Base-by-base conservation (phyloP, 225 moss, liverwort and hornwort genomes). In the Marchantia polymorpha region DNA sequence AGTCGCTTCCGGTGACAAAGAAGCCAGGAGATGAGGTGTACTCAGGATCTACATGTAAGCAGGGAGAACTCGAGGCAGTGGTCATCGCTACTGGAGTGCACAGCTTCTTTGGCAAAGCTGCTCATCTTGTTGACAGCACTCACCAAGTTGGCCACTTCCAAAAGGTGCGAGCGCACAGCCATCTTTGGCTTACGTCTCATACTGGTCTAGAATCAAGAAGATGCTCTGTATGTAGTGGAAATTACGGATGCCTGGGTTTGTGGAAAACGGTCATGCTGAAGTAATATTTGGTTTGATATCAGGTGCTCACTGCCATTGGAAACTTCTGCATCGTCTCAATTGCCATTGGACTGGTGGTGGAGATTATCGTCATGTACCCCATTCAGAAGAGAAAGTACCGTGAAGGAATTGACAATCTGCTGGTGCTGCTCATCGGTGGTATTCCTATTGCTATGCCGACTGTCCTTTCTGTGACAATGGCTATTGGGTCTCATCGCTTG, bases 381-480 rank as follows among this genome's bases (percentile, higher is more conserved):
- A 88, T 93, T 64, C 92, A 93, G 79, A 87, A 89, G 58, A 87
- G 88, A 23, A 60, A 0, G 23, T 93, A 90, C 74, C 87, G 90
- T 39, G n/a, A 75, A 77, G 91, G 91, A 23, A 85, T 93, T 64
- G 82, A 91, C 82, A 93, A 93, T 72, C 86, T 93, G 2, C 82
- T 93, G 83, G 93, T 93, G 65, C 80, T 92, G 81, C 92, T 92
- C 79, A 92, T 92, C 77, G 91, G 92, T 73, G 92, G 92, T 66
- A 92, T 92, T 56, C 91, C 92, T n/a, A 92, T 92, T 55, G 91
- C 92, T 74, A 92, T 92, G 91, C 92, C 92, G 7, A 91, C 91
- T 75, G 91, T 55, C 55, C 55, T 17, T 12, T 55, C 55, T 17
- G 55, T 55, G 55, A 55, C 55, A 12, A 55, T 55, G 78, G 92